These are phyloP conservation scores for Amyloporia xantha DNA, from an alignment of 768 basidiomycete species.

Conservation along the genomic window DNA sequence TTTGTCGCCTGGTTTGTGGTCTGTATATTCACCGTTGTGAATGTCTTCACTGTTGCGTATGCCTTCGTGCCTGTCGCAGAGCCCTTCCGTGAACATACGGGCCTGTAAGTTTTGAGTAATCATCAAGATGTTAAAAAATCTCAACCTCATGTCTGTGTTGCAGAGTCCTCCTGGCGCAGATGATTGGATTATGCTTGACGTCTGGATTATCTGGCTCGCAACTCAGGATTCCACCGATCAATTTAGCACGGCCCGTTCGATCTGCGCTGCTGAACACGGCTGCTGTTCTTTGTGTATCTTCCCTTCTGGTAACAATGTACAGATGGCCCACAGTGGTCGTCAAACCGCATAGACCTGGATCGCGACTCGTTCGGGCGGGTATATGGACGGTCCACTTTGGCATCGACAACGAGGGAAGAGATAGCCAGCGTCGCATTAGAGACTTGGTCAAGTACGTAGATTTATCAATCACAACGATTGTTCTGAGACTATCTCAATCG, in stretches of 20 bases:
- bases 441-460: slow-evolving; percentile 34
- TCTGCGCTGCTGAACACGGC: slow-evolving; percentile 14
- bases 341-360: slow-evolving; percentile 53
- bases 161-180: slow-evolving; percentile 53
- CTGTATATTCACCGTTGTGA: slow-evolving; percentile 56
- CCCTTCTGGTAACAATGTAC: slow-evolving; percentile 49
- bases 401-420: slow-evolving; percentile 63
- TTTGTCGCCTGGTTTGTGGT: slow-evolving; percentile 55
- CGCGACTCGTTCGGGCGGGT: slow-evolving; percentile 69
- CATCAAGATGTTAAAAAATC: background rate
- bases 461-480: background rate
- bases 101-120: slow-evolving; percentile 38
- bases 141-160: too few relatives aligned
- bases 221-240: background rate
- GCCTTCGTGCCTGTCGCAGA: slow-evolving; percentile 82
- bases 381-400: slow-evolving; percentile 96
- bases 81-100: slow-evolving; percentile 71
- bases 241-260: slow-evolving; percentile 6
- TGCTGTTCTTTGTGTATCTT: slow-evolving; percentile 22
- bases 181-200: slow-evolving; percentile 41
- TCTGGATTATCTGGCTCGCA: slow-evolving; percentile 34
- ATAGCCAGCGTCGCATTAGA: slow-evolving; percentile 64
- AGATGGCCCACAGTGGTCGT: slow-evolving; percentile 44
- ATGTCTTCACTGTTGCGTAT: slow-evolving; percentile 83
- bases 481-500: background rate